Conservation (phyloP, 73 alveolate species). For the Blepharisma japonicum region DNA sequence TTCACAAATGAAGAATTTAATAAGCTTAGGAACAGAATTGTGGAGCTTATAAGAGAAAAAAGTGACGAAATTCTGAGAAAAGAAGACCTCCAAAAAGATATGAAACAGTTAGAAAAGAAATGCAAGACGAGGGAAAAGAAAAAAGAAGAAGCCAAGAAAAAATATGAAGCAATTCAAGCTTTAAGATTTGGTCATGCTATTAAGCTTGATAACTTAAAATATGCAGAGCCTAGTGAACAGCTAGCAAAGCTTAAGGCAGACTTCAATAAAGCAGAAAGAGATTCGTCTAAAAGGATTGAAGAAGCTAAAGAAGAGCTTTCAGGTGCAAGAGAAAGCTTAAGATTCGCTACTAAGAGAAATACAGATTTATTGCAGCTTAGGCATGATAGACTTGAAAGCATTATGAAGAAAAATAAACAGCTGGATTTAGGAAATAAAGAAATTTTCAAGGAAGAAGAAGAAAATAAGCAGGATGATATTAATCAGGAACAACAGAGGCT, state of each 20-base stretch:
- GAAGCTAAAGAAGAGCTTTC: constrained; percentile 61
- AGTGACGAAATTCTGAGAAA: constrained; percentile 58
- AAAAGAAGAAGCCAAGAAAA: constrained; percentile 75
- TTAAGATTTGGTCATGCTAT: constrained; percentile 51
- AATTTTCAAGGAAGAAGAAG: constrained; percentile 79
- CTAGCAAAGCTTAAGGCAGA: not conserved
- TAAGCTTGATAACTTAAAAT: constrained; percentile 25
- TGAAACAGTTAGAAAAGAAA: constrained; percentile 69
- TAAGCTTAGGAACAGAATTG: constrained; percentile 66
- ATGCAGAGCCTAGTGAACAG: constrained; percentile 9
- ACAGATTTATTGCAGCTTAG: constrained; percentile 72
- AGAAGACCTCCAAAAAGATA: constrained; percentile 64
- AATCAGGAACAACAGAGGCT: constrained; percentile 68
- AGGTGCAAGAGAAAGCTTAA: constrained; percentile 60
- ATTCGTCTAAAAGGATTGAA: constrained; percentile 39
- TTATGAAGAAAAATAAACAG: constrained; percentile 65
- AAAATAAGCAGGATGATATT: constrained; percentile 60
- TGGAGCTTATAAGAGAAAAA: constrained; percentile 44
- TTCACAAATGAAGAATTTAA: constrained; percentile 69
- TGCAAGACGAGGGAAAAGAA: constrained; percentile 80
- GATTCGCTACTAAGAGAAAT: constrained; percentile 70
- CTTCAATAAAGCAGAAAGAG: constrained; percentile 53
- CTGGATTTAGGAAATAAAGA: constrained; percentile 73
- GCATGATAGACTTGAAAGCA: constrained; percentile 62
- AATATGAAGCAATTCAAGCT: constrained; percentile 75